phyloP scores from a whole-genome alignment of 257 asterid genomes.

The Dorcoceras hygrometricum region DNA sequence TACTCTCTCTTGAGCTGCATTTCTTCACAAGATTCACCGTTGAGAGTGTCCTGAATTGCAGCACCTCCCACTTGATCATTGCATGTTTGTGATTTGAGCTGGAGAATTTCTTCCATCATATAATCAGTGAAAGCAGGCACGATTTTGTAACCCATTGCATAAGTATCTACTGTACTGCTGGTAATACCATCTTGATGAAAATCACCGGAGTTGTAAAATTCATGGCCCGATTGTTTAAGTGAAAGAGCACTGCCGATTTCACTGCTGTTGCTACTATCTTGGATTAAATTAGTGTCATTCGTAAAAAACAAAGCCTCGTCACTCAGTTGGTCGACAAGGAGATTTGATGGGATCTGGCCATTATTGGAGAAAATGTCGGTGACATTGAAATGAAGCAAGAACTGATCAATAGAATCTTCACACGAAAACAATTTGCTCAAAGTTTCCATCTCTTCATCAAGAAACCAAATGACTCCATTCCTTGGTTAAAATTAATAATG shows the following conservation, averaged over 20 bases:
- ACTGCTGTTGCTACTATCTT: conserved; percentile 48
- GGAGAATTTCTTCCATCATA: conserved; percentile 33
- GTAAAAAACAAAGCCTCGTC: conserved; percentile 18
- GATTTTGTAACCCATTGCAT: conserved; percentile 24
- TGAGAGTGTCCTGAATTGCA: conserved; percentile 8
- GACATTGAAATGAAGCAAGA: conserved; percentile 34
- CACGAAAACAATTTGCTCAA: conserved; percentile 51
- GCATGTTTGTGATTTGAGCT: conserved; percentile 28
- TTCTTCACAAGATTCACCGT: conserved; percentile 25
- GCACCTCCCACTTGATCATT: conserved; percentile 22
- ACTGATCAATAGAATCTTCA: conserved; percentile 44
- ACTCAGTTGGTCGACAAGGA: conserved; percentile 14
- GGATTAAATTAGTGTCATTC: conserved; percentile 37
- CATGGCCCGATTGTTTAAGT: neutral
- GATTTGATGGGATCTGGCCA: conserved; percentile 17
- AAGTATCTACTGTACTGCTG: conserved; percentile 28
- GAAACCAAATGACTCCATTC: conserved; percentile 57
- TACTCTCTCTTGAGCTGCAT: conserved; percentile 47
- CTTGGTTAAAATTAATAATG: neutral
- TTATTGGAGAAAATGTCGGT: conserved; percentile 17
- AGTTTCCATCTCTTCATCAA: conserved; percentile 72
- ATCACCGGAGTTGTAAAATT: neutral
- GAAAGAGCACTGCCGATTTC: conserved; percentile 27
- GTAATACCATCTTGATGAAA: conserved; percentile 15
- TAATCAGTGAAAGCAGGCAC: conserved; percentile 26